phyloP scores from a whole-genome alignment of 352 stramenopile species.

The Phytophthora litchii region DNA sequence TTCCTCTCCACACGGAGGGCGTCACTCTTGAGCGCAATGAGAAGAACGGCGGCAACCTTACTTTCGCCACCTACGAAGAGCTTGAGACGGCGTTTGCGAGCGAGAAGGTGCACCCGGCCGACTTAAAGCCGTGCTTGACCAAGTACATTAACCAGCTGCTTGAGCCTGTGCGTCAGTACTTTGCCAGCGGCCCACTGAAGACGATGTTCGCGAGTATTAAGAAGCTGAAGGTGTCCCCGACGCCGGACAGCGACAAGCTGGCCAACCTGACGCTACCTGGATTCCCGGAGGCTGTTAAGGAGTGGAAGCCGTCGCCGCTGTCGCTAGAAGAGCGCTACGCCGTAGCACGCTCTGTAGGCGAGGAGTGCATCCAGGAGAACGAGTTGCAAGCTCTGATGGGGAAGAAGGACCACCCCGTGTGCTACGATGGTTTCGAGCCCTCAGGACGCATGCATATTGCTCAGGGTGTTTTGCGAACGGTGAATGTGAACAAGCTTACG shows the following conservation, averaged over 20 bases:
- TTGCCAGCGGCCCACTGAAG: constrained; percentile 94
- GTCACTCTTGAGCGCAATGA: constrained; percentile 83
- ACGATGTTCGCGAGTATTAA: constrained; percentile 95
- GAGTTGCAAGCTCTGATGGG: constrained; percentile 85
- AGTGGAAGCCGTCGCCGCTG: constrained; percentile 80
- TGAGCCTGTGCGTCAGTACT: constrained; percentile 97
- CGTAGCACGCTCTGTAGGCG: constrained; percentile 84
- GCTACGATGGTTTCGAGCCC: constrained; percentile 99
- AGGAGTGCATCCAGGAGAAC: constrained; percentile 94
- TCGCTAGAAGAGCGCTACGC: constrained; percentile 84
- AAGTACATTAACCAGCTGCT: constrained; percentile 95
- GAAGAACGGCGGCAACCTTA: constrained; percentile 84
- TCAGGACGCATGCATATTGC: constrained; percentile 99
- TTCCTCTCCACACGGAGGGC: constrained; percentile 77
- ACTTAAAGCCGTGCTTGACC: constrained; percentile 95
- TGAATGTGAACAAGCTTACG: constrained; percentile 97
- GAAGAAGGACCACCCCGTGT: constrained; percentile 91
- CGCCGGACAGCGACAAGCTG: constrained; percentile 75
- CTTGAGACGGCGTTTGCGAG: constrained; percentile 92
- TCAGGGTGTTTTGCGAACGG: constrained; percentile 95
- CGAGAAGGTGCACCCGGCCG: constrained; percentile 95
- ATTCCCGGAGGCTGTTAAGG: constrained; percentile 64
- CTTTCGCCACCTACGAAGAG: constrained; percentile 91
- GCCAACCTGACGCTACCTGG: constrained; percentile 64
- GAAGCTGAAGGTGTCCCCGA: constrained; percentile 77